Evolutionary conservation across 306 rosid genomes (phyloP), one percentile per base, ranked within the genome.

Genomic region (Glycine latifolia): DNA sequence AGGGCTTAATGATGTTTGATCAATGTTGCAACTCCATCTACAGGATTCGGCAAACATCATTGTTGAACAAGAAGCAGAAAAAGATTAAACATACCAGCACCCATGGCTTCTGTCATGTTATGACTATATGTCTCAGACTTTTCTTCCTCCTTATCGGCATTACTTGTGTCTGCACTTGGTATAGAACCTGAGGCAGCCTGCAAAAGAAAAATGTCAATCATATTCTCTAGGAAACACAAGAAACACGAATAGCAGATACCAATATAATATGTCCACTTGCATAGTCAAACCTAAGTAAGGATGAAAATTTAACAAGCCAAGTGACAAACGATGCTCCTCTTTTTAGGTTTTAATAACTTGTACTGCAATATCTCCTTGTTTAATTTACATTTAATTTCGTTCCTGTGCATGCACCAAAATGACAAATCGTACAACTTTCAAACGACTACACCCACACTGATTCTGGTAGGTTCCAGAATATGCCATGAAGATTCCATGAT

Each of bases 81-180:
- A 66, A 67, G 12, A 74, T 56, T 48, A 52, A 86, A 85, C 92
- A 83, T 91, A 95, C 99, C 99, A 79, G 97, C 97, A 81, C 98
- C 99, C 98, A 93, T 93, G 75, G 98, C 98, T 86, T 88, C 88
- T 58, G 98, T 92, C 99, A 95, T 95, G 86, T 89, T 85, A 54
- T 80, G 62, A 84, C 97, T 92, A 60, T 93, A 95, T 70, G 60
- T 77, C 78, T 92, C 97, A 35, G 99, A 95, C 79, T 89, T 89
- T 48, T 85, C 97, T 88, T 90, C 97, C 81, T 93, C 6, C 47
- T 54, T 65, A 39, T 83, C 65, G 0, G 89, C 77, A 46, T 88
- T 90, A 68, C 93, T 88, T 6, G 74, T 81, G 87, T 88, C 89
- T 20, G 94, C 89, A 81, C 91, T 85, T 3, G 94, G 86, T 10